Conservation (phyloP, 2,329 filamentous ascomycete genomes). For the Erysiphe pulchra region DNA sequence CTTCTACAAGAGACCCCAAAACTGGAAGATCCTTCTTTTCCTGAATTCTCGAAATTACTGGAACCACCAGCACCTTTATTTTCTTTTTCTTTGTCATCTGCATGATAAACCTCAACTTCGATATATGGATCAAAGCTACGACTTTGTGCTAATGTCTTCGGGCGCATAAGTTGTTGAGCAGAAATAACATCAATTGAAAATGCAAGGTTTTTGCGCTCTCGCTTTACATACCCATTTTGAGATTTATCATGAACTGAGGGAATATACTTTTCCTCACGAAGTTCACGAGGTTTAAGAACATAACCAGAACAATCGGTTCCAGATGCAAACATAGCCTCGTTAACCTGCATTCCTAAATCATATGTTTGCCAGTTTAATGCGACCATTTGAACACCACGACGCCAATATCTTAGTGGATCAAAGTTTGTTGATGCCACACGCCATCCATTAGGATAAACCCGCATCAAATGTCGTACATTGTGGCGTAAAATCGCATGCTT, state of each 20-base stretch:
- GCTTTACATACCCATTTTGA: conserved; percentile 29
- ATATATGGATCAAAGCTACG: conserved; percentile 75
- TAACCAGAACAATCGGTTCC: conserved; percentile 73
- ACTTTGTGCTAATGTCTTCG: conserved; percentile 42
- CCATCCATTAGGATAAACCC: conserved; percentile 69
- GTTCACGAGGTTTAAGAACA: conserved; percentile 71
- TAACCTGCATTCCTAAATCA: conserved; percentile 84
- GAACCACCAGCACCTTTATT: conserved; percentile 43
- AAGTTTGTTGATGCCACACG: conserved; percentile 81
- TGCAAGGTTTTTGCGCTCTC: conserved; percentile 55
- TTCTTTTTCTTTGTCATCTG: conserved; percentile 81
- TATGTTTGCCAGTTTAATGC: conserved; percentile 98
- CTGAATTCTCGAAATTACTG: conserved; percentile 38
- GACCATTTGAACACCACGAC: conserved; percentile 88
- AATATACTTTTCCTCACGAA: conserved; percentile 43
- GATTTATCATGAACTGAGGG: conserved; percentile 24
- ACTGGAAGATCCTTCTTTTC: conserved; percentile 35
- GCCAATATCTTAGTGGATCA: conserved; percentile 81
- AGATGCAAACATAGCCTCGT: conserved; percentile 91
- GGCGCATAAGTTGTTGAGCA: conserved; percentile 78
- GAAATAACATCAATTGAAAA: conserved; percentile 81
- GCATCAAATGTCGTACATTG: conserved; percentile 78
- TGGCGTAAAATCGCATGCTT: conserved; percentile 66
- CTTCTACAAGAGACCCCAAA: conserved; percentile 49
- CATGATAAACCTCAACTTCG: conserved; percentile 82